Evolutionary conservation across 208 protist species (phyloP).

Genomic region (Wallacemonas sp.): DNA sequence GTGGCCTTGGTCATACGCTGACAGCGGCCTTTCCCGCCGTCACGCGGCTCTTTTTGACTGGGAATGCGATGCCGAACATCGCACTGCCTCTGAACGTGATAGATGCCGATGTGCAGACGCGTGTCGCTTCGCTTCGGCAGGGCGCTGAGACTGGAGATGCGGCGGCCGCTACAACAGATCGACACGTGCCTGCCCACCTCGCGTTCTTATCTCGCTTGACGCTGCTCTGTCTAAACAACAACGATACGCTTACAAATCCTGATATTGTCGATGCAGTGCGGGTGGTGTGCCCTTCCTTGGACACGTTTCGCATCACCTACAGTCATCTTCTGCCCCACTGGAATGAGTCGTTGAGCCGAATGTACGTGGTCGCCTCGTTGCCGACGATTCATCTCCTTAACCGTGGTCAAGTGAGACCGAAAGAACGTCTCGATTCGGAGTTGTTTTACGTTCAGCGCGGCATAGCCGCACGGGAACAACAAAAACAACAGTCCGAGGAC

Average conservation of each 20-base stretch:
- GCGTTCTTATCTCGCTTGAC: slow-evolving; percentile 49
- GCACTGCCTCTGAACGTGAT: slow-evolving; percentile 22
- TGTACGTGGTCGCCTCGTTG: slow-evolving; percentile 85
- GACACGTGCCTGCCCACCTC: slow-evolving; percentile 22
- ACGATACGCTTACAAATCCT: slow-evolving; percentile 43
- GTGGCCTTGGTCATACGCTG: slow-evolving; percentile 45
- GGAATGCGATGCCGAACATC: slow-evolving; percentile 63
- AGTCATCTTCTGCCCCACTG: slow-evolving; percentile 61
- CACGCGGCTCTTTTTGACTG: slow-evolving; percentile 65
- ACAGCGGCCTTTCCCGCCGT: slow-evolving; percentile 56
- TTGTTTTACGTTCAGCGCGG: slow-evolving; percentile 89
- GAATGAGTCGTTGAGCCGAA: slow-evolving; percentile 82
- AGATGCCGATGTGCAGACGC: neutral
- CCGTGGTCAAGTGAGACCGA: slow-evolving; percentile 70
- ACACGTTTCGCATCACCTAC: slow-evolving; percentile 81
- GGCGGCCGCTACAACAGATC: slow-evolving; percentile 5
- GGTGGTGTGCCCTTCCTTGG: slow-evolving; percentile 51
- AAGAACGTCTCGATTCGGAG: slow-evolving; percentile 84
- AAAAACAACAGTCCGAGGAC: slow-evolving; percentile 5
- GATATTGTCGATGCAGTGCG: slow-evolving; percentile 68
- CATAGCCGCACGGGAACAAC: slow-evolving; percentile 35
- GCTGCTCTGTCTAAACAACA: slow-evolving; percentile 79
- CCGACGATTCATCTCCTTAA: slow-evolving; percentile 78
- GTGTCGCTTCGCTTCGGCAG: neutral
- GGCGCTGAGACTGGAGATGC: neutral